These are phyloP conservation scores for Dentipellis sp. DNA, from an alignment of 768 basidiomycete genomes.

Conservation along the genomic window DNA sequence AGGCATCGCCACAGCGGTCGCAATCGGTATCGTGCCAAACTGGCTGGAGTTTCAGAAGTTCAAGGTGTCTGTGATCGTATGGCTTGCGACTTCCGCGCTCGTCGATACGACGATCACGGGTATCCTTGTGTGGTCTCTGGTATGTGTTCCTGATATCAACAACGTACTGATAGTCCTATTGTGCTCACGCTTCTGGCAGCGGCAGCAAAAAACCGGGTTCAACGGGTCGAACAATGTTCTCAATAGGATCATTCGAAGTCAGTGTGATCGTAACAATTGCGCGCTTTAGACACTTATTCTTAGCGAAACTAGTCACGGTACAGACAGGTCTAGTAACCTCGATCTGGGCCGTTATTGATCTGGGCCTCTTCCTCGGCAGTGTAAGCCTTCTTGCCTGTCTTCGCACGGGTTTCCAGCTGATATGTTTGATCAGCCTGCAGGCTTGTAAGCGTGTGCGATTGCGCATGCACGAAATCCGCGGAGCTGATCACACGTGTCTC, in stretches of 20 bases:
- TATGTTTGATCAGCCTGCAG: too few species aligned
- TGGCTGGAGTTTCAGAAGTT: conserved; percentile 26
- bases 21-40: conserved; percentile 21
- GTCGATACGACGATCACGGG: conserved; percentile 35
- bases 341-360: conserved; percentile 22
- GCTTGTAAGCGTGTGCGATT: too few species aligned
- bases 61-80: conserved; percentile 26
- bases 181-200: conserved; percentile 16
- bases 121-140: conserved; percentile 35
- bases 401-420: too few species aligned
- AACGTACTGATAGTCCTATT: background rate
- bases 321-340: conserved; percentile 29
- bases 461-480: background rate
- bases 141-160: conserved; percentile 11
- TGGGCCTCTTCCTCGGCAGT: conserved; percentile 23
- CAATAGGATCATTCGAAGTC: conserved; percentile 33
- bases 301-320: conserved; percentile 22
- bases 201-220: conserved; percentile 34
- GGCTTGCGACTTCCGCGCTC: conserved; percentile 32
- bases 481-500: conserved; percentile 7
- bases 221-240: conserved; percentile 30
- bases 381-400: conserved; percentile 7
- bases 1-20: conserved; percentile 25
- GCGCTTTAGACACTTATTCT: too few species aligned
- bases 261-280: conserved; percentile 3